phyloP scores from a whole-genome alignment of 441 rosid genomes.

The Jatropha podagrica region DNA sequence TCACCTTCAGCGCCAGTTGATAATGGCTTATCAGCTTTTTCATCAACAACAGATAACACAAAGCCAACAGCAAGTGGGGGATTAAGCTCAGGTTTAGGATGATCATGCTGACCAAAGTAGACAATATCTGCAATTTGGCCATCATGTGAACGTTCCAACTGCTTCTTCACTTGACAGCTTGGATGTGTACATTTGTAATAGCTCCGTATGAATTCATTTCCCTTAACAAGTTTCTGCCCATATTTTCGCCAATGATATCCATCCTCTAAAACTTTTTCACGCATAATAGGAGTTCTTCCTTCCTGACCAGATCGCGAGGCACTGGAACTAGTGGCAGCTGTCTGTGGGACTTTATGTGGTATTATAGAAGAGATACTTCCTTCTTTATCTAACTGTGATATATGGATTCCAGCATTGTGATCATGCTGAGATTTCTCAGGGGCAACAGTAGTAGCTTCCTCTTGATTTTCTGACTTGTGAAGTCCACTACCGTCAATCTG shows the following conservation, averaged over 20 bases:
- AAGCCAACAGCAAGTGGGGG: slow-evolving; percentile 42
- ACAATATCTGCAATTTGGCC: slow-evolving; percentile 63
- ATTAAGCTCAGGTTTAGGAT: slow-evolving; percentile 56
- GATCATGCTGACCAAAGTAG: slow-evolving; percentile 75
- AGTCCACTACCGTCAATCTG: slow-evolving; percentile 24
- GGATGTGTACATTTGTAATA: slow-evolving; percentile 87
- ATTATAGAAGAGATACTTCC: slow-evolving; percentile 37
- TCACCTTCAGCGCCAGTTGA: slow-evolving; percentile 48
- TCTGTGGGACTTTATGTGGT: slow-evolving; percentile 32
- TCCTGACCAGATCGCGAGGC: slow-evolving; percentile 48
- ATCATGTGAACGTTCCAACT: slow-evolving; percentile 64
- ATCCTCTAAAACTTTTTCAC: slow-evolving; percentile 76
- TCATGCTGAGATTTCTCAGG: slow-evolving; percentile 33
- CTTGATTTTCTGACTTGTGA: slow-evolving; percentile 31
- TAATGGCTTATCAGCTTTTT: slow-evolving; percentile 40
- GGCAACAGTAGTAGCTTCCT: slow-evolving; percentile 22
- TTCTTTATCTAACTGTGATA: slow-evolving; percentile 35
- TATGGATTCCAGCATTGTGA: slow-evolving; percentile 26
- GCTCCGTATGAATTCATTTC: slow-evolving; percentile 84
- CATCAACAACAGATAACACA: slow-evolving; percentile 48
- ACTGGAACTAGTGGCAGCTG: slow-evolving; percentile 31
- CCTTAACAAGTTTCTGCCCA: slow-evolving; percentile 89
- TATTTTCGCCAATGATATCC: slow-evolving; percentile 93
- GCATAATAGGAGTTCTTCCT: slow-evolving; percentile 51
- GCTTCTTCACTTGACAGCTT: slow-evolving; percentile 81